Evolutionary conservation across 208 protist species (phyloP), one percentile per base, ranked within the genome.

Genomic region (Crithidia expoeki): DNA sequence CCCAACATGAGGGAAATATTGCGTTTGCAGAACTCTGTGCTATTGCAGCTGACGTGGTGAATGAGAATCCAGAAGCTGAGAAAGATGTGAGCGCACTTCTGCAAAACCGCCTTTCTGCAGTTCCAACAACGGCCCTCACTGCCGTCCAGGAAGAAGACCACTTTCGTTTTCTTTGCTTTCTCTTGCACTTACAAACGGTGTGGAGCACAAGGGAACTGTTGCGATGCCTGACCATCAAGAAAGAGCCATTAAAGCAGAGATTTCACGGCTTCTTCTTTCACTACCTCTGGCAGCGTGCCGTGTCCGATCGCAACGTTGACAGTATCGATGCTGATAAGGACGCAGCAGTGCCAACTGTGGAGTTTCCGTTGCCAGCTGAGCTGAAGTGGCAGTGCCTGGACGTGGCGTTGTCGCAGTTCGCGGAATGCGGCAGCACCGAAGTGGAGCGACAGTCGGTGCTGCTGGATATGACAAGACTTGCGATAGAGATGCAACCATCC

Each of bases 221-320:
- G 33, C 46, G 36, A 2, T 46, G 17, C 30, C 52, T 76, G 17
- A 30, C 32, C 0, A 32, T 30, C 7, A 44, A 25, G 28, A 19
- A 17, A 19, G 21, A 25, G 0, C 40, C 23, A 2, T 5, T 49
- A 1, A 51, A 5, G 23, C 25, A 30, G 7, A 17, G n/a, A 2
- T 62, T 68, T 16, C 50, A 63, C 52, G 65, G 66, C n/a, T 73
- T 79, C 27, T 49, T 79, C 16, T 79, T 79, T 21, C 61, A 53
- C 42, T 36, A 32, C 6, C 57, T 76, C 4, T 76, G 71, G 71
- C 51, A n/a, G 46, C 47, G 68, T 11, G 64, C 52, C 17, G 5
- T 63, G 4, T 63, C 27, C 38, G 58, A 50, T 25, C 21, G 16
- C 36, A 40, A 12, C 36, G 9, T 40, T 40, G n/a, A 47, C 42